These are phyloP conservation scores for Leucoagaricus sp. DNA, from an alignment of 1,284 basidiomycete species.

Conservation along the genomic window DNA sequence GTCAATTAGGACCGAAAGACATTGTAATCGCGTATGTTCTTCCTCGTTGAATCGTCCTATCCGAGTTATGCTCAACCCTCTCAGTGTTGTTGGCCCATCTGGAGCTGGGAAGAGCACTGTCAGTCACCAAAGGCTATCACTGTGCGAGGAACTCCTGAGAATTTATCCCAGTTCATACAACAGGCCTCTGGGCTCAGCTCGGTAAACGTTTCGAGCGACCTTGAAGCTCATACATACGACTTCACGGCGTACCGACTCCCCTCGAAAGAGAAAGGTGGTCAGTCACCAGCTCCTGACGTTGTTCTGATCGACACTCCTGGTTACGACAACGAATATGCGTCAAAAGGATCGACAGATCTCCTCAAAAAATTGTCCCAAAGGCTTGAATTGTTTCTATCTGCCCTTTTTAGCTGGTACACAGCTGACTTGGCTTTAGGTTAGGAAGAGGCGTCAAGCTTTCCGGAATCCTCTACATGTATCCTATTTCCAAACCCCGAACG, in stretches of 20 bases:
- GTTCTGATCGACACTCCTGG: neutral
- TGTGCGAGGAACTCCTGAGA: too few species aligned
- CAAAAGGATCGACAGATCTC: too few species aligned
- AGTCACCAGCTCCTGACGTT: too few species aligned
- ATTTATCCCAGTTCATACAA: neutral
- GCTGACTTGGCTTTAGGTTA: neutral
- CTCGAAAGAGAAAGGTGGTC: neutral
- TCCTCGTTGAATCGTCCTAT: neutral
- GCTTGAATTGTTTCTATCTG: neutral
- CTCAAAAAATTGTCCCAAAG: neutral
- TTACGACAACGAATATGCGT: neutral
- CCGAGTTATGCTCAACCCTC: too few species aligned
- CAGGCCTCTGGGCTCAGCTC: neutral
- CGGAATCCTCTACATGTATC: conserved; percentile 6
- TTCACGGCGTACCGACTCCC: neutral
- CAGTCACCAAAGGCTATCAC: too few species aligned
- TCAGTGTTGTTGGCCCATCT: neutral
- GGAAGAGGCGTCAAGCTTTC: neutral
- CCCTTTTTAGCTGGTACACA: neutral
- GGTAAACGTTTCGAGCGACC: neutral
- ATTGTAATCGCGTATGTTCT: neutral
- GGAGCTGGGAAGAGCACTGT: neutral
- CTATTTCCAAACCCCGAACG: neutral
- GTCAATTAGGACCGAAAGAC: too few species aligned
- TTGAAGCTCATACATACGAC: neutral